Base-by-base conservation (phyloP, 2,329 filamentous ascomycete species). In the Anisogramma anomala region DNA sequence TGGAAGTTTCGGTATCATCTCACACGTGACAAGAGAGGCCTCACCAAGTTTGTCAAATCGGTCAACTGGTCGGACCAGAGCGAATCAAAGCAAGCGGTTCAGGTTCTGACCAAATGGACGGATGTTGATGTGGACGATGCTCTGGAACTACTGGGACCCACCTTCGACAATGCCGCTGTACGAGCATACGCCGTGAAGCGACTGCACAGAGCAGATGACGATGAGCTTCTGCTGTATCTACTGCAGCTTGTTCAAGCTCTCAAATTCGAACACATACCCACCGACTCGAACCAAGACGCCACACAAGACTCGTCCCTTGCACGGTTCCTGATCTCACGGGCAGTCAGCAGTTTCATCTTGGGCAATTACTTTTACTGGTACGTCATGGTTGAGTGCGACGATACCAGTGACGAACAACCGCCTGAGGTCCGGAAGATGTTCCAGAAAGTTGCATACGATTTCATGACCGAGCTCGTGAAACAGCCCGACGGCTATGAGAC, bases 301-400 rank as follows among this genome's bases (percentile, higher is more conserved):
- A 67, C 71, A 0, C 72, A 77, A 34, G 82, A 91, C 52, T 94
- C 88, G 0, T 94, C 88, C 0, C 67, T 98, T 5, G 89, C 88
- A 2, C 77, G 76, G 18, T 98, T 98, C 55, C 69, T 98, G 3
- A 91, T 98, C 42, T 77, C 83, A 1, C 77, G 91, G 26, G 93
- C 91, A 3, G 82, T 84, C 11, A 78, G 81, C 47, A 96, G 94
- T 55, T 84, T 95, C 54, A 81, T 83, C 45, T 72, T 98, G 1
- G 91, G 89, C 22, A 98, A 94, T 57, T 94, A 93, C 62, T 77
- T 98, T 40, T 85, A 95, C 59, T 98, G 91, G 91, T 98, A 96
- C 59, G 71, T 98, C 2, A 95, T 95, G 79, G 91, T 98, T 1
- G 93, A 98, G 62, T 93, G 88, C 51, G 86, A 93, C 52, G 89